Percentiles rank a stretch among this genome's conserved stretches.
phyloP scores from a whole-genome alignment of 768 basidiomycete genomes.

The Paxillus rubicundulus region DNA sequence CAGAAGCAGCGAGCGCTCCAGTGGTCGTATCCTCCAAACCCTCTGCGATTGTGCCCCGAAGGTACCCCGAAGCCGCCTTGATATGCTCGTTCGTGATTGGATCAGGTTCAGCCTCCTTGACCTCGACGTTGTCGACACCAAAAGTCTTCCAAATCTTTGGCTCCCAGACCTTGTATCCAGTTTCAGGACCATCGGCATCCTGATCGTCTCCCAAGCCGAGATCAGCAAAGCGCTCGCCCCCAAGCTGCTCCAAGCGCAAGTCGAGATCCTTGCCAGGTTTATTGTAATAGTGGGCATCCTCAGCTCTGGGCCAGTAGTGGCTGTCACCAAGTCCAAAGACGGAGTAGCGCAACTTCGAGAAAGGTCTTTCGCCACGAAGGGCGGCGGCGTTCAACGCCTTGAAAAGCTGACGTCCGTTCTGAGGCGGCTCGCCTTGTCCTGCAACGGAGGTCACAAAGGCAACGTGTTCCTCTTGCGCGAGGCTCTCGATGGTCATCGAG shows the following conservation, averaged over 20 bases:
- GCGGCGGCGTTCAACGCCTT: conserved; percentile 75
- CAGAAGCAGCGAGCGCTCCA: conserved; percentile 86
- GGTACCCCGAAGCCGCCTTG: conserved; percentile 91
- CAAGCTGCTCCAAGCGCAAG: conserved; percentile 71
- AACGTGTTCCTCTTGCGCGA: conserved; percentile 74
- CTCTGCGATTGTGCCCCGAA: conserved; percentile 93
- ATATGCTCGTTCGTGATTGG: conserved; percentile 99
- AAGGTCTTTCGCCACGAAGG: conserved; percentile 47
- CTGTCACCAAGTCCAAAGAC: conserved; percentile 98
- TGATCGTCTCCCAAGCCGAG: conserved; percentile 95
- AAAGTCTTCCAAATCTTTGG: conserved; percentile 89
- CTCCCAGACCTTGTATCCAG: conserved; percentile 97
- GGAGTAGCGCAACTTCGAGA: conserved; percentile 67
- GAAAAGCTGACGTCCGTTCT: conserved; percentile 89
- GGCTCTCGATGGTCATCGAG: conserved; percentile 69
- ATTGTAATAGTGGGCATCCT: conserved; percentile 99
- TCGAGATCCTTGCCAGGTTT: conserved; percentile 92
- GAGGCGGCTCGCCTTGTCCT: conserved; percentile 96
- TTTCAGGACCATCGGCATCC: conserved; percentile 93
- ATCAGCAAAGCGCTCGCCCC: conserved; percentile 69
- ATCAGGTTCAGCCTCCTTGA: conserved; percentile 91
- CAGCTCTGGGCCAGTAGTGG: conserved; percentile 97
- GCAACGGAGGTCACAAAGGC: conserved; percentile 89
- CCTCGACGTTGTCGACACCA: conserved; percentile 85
- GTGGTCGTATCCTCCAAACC: conserved; percentile 84